Percentiles rank a stretch among this genome's conserved stretches.
phyloP scores from a whole-genome alignment of 2,329 filamentous ascomycete species.

The Apiospora pterosperma region DNA sequence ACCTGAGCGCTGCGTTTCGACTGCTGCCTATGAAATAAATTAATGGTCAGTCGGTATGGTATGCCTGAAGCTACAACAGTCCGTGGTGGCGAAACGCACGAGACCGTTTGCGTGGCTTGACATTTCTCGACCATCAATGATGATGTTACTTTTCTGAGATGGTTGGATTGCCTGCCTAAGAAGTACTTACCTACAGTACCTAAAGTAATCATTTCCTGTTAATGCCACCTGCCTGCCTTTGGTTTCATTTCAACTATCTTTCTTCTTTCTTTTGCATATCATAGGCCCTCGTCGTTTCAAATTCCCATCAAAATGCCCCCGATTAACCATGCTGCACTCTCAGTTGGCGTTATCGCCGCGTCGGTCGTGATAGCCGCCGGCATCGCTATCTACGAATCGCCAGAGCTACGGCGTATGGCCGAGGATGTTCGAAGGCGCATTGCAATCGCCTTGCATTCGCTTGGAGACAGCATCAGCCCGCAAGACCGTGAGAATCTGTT shows the following conservation, averaged over 20 bases:
- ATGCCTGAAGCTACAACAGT: not conserved
- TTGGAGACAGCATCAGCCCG: conserved; percentile 55
- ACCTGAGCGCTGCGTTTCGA: not conserved
- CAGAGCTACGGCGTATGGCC: conserved; percentile 59
- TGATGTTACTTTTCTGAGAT: not conserved
- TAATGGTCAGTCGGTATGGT: not conserved
- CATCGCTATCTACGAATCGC: conserved; percentile 61
- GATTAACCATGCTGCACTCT: conserved; percentile 52
- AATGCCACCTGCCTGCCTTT: not conserved
- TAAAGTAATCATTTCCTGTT: not conserved
- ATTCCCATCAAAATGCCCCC: conserved; percentile 41
- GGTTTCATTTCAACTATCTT: not conserved
- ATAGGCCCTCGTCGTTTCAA: not conserved
- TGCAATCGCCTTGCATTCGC: conserved; percentile 55
- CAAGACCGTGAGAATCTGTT: conserved; percentile 51
- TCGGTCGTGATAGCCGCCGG: conserved; percentile 55
- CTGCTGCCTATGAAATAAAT: not conserved
- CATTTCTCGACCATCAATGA: not conserved
- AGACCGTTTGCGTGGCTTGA: not conserved
- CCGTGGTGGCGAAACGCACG: not conserved
- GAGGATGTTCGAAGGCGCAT: conserved; percentile 60
- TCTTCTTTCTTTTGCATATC: not conserved
- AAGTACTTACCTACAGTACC: too few species aligned
- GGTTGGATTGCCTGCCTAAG: not conserved
- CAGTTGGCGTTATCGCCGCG: conserved; percentile 56